Conservation (phyloP, 805 yeast genomes). For the Spathaspora girioi region DNA sequence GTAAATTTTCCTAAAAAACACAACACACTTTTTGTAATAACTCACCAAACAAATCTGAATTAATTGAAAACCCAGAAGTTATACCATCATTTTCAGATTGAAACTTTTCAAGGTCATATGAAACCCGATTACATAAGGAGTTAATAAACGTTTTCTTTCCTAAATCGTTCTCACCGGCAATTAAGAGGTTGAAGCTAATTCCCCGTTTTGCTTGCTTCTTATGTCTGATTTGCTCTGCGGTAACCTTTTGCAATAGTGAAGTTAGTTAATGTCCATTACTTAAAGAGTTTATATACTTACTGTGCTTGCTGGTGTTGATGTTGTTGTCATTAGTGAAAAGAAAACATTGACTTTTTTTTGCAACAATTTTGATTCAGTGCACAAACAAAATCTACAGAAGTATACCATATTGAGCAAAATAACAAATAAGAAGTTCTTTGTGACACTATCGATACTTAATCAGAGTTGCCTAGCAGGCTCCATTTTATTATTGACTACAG, state of each 20-base stretch:
- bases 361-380: background rate
- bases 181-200: constrained; percentile 20
- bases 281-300: background rate
- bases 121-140: constrained; percentile 40
- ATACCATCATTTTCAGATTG: background rate
- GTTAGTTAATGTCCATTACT: background rate
- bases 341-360: background rate
- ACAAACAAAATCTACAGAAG: background rate
- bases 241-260: background rate
- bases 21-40: background rate
- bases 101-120: background rate
- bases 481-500: no score
- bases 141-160: constrained; percentile 77
- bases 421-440: no score
- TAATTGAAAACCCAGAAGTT: background rate
- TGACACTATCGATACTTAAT: no score
- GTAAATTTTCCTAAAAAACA: constrained; percentile 1
- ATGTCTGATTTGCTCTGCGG: constrained; percentile 20
- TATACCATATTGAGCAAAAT: no score
- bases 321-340: background rate
- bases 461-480: no score
- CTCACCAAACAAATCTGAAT: background rate
- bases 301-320: background rate
- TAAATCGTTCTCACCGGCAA: constrained; percentile 38
- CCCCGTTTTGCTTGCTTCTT: constrained; percentile 18